Evolutionary conservation across 1,284 basidiomycete species (phyloP).

Genomic region (Boletellus deceptivus): DNA sequence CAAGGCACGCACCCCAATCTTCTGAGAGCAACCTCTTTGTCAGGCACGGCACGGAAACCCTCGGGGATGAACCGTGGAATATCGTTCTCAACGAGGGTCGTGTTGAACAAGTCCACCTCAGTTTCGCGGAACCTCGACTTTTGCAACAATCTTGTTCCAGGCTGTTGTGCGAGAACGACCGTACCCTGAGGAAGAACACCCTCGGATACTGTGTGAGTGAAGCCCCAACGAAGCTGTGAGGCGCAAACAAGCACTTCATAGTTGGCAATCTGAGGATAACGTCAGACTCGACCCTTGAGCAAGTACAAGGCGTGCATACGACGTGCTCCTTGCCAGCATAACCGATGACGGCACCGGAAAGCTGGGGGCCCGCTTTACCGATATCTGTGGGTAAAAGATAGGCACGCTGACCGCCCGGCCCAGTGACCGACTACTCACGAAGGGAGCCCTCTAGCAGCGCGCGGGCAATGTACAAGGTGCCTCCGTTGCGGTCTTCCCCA

Average conservation of each 20-base stretch:
- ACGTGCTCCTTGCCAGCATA: slow-evolving; percentile 31
- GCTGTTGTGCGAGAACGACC: slow-evolving; percentile 33
- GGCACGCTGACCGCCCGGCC: background rate
- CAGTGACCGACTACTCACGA: slow-evolving; percentile 17
- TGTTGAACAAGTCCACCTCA: slow-evolving; percentile 24
- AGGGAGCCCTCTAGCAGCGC: slow-evolving; percentile 32
- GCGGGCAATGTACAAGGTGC: slow-evolving; percentile 31
- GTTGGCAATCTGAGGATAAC: slow-evolving; percentile 19
- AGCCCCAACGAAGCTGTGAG: slow-evolving; percentile 34
- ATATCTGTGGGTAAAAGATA: slow-evolving; percentile 19
- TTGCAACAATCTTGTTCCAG: background rate
- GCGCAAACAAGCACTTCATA: slow-evolving; percentile 35
- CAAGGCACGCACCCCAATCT: slow-evolving; percentile 26
- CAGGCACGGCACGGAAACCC: background rate
- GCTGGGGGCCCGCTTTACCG: slow-evolving; percentile 29
- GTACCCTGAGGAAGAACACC: slow-evolving; percentile 28
- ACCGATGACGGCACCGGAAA: slow-evolving; percentile 26
- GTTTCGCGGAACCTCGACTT: slow-evolving; percentile 1
- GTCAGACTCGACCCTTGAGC: background rate
- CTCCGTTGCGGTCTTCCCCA: slow-evolving; percentile 32
- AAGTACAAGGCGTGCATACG: slow-evolving; percentile 11
- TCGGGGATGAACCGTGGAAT: slow-evolving; percentile 29
- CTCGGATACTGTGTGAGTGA: slow-evolving; percentile 14
- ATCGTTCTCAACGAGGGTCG: slow-evolving; percentile 28
- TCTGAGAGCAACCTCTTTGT: slow-evolving; percentile 23